Evolutionary conservation across 2,329 filamentous ascomycete species (phyloP), one percentile per base, ranked within the genome.

Genomic region (Pochonia chlamydosporia): DNA sequence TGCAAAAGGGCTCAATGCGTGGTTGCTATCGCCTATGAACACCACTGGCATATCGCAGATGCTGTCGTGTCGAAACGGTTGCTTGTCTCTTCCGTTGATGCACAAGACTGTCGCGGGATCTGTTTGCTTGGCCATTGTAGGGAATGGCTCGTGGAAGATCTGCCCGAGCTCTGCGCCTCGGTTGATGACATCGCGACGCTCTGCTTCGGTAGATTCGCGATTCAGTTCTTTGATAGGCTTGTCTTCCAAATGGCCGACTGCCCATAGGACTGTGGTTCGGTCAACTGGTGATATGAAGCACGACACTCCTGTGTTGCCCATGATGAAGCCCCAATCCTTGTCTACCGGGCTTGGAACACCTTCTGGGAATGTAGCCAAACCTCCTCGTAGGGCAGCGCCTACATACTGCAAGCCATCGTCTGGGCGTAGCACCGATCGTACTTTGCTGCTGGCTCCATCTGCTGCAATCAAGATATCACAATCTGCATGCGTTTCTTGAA

Each of bases 11-110:
- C 64, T 73, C 5, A 75, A 62, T 1, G 73, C 72, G 53, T 77
- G 74, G 50, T 77, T 76, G 46, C 64, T 63, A 52, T 77, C 73
- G 10, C 74, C 74, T 20, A 77, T 69, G 43, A 72, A 76, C 9
- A 76, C 55, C 7, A 72, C 61, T 1, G 58, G 55, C 9, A 55
- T 16, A 4, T 56, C 40, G 1, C 46, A 20, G 3, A 59, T 40
- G 6, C 52, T 48, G 7, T 58, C 52, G 39, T 76, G 71, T 1
- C 50, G 7, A 48, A 76, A 74, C 0, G 72, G 66, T 36, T 55
- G 46, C 53, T 75, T 76, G 52, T 76, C 72, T 48, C 60, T 62
- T 1, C 67, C 68, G 33, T 70, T 71, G 43, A 72, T 61, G 14
- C 63, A 54, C 47, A 68, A 59, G 10, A 70, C 56, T 0, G 67